Conservation (phyloP, 163 green algal species). For the Picocystis sp. region DNA sequence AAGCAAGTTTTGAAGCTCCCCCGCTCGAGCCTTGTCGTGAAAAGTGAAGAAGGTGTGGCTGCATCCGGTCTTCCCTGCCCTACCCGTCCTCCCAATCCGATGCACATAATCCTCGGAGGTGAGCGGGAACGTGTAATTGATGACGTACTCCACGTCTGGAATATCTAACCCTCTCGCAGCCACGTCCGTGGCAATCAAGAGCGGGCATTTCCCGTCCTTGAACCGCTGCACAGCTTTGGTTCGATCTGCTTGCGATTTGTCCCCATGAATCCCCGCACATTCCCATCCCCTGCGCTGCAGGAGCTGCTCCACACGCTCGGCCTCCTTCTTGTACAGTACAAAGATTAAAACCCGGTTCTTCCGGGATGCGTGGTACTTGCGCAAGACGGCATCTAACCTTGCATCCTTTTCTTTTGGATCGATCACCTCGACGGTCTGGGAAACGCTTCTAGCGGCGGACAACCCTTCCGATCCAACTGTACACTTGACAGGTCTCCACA, state of each 20-base stretch:
- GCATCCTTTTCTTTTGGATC: constrained; percentile 38
- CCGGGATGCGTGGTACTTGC: constrained; percentile 49
- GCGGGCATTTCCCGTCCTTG: constrained; percentile 35
- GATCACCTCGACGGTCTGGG: constrained; percentile 57
- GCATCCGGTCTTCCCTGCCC: constrained; percentile 65
- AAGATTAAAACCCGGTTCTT: constrained; percentile 84
- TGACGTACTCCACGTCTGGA: constrained; percentile 55
- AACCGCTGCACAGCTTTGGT: constrained; percentile 62
- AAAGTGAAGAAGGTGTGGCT: constrained; percentile 77
- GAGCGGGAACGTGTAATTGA: constrained; percentile 92
- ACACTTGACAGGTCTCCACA: constrained; percentile 34
- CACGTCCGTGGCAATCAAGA: constrained; percentile 69
- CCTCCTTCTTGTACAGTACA: constrained; percentile 74
- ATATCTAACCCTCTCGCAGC: constrained; percentile 60
- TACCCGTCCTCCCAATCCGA: constrained; percentile 86
- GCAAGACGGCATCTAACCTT: constrained; percentile 54
- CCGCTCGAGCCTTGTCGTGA: constrained; percentile 34
- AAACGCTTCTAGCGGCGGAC: constrained; percentile 69
- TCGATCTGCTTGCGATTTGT: constrained; percentile 67
- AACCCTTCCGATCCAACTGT: constrained; percentile 74
- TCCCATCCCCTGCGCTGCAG: constrained; percentile 52
- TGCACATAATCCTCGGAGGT: constrained; percentile 98
- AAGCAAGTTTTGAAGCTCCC: constrained; percentile 95
- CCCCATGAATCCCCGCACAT: constrained; percentile 71
- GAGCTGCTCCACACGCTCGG: constrained; percentile 53